Percentiles rank a stretch among this genome's conserved stretches.
phyloP scores from a whole-genome alignment of 352 stramenopile species.

The Phytopythium montanum region DNA sequence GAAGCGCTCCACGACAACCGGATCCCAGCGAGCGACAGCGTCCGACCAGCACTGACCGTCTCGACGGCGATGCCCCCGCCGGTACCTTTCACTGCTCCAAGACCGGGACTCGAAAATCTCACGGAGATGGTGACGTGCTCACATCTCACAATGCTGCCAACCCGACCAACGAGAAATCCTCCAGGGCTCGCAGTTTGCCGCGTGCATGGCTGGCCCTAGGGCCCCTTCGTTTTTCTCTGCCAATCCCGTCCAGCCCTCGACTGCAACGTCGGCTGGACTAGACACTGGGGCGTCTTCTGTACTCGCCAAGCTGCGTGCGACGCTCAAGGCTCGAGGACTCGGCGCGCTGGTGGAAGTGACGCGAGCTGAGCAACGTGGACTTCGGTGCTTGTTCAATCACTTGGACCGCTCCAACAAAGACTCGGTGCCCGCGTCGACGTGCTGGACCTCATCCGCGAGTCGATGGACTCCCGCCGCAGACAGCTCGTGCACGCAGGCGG shows the following conservation, averaged over 20 bases:
- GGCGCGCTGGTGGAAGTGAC: slow-evolving; percentile 61
- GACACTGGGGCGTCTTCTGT: slow-evolving; percentile 58
- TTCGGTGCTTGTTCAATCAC: slow-evolving; percentile 69
- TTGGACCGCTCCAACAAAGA: slow-evolving; percentile 78
- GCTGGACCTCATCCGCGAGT: slow-evolving; percentile 78
- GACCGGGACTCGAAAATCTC: slow-evolving; percentile 7
- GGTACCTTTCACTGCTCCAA: slow-evolving; percentile 10
- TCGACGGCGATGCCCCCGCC: slow-evolving; percentile 21
- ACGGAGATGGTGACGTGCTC: slow-evolving; percentile 21
- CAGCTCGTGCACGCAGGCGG: slow-evolving; percentile 64
- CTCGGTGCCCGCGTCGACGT: slow-evolving; percentile 70
- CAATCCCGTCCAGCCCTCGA: slow-evolving; percentile 4
- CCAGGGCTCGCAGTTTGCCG: slow-evolving; percentile 60
- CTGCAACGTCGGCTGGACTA: slow-evolving; percentile 11
- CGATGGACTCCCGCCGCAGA: slow-evolving; percentile 65
- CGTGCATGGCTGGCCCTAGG: slow-evolving; percentile 50
- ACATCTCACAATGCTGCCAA: slow-evolving; percentile 25
- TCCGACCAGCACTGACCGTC: slow-evolving; percentile 20
- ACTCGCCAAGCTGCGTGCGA: slow-evolving; percentile 38
- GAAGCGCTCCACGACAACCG: slow-evolving; percentile 52
- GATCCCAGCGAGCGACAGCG: slow-evolving; percentile 13
- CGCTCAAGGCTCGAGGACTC: slow-evolving; percentile 52
- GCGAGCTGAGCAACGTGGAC: slow-evolving; percentile 63
- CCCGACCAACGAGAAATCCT: slow-evolving; percentile 64
- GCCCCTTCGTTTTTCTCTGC: slow-evolving; percentile 15